These are phyloP conservation scores for Colletotrichum chlorophyti DNA, from an alignment of 2,329 filamentous ascomycete species.

Conservation along the genomic window DNA sequence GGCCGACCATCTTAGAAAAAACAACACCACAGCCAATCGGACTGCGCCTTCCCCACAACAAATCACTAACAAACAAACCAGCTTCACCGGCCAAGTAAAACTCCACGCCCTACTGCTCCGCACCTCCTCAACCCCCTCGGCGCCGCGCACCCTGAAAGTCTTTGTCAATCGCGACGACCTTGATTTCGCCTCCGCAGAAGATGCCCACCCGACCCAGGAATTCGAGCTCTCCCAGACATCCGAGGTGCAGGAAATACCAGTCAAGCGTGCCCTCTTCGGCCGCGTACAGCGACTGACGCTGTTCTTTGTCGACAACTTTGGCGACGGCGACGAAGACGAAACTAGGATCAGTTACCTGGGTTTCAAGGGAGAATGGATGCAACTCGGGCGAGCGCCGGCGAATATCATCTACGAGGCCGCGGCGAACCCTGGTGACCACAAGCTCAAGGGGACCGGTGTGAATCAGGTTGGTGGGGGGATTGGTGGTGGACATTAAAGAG, in stretches of 20 bases:
- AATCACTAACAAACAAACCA: conserved; percentile 41
- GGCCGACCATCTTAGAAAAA: too few relatives aligned
- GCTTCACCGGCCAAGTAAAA: conserved; percentile 93
- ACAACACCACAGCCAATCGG: not conserved
- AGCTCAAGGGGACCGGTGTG: conserved; percentile 62
- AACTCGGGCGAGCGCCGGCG: conserved; percentile 78
- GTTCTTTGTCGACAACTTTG: conserved; percentile 93
- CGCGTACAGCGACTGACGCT: conserved; percentile 82
- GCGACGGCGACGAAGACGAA: conserved; percentile 78
- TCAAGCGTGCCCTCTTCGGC: conserved; percentile 89
- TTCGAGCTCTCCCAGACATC: conserved; percentile 79
- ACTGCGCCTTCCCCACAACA: not conserved
- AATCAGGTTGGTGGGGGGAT: conserved; percentile 64
- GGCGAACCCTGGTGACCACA: conserved; percentile 89
- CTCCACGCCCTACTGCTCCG: conserved; percentile 89
- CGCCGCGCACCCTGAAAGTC: conserved; percentile 84
- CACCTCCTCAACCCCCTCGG: conserved; percentile 72
- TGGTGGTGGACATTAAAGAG: conserved; percentile 41
- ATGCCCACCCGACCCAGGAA: conserved; percentile 74
- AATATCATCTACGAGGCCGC: conserved; percentile 94
- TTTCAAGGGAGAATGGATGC: conserved; percentile 80
- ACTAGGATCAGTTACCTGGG: conserved; percentile 78
- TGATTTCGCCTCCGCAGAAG: conserved; percentile 80
- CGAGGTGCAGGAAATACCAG: conserved; percentile 85
- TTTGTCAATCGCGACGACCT: conserved; percentile 88